These are phyloP conservation scores for Gracilaria domingensis DNA, from an alignment of 23 red algal species.

Conservation along the genomic window DNA sequence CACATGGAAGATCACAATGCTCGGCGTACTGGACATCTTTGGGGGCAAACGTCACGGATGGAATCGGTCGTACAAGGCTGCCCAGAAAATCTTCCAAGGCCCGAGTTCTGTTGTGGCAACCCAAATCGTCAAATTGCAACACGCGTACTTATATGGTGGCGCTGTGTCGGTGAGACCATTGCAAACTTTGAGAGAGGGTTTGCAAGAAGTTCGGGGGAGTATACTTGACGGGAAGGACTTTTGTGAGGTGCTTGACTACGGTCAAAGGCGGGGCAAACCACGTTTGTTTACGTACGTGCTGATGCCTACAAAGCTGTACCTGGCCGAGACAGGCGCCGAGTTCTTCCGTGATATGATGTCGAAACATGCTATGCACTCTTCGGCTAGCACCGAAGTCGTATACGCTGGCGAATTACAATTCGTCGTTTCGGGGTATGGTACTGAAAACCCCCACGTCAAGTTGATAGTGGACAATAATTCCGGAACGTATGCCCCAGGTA, in stretches of 20 bases:
- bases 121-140: constrained; percentile 57
- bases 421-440: constrained; percentile 12
- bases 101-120: constrained; percentile 9
- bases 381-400: constrained; percentile 60
- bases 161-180: constrained; percentile 35
- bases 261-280: constrained; percentile 57
- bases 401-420: constrained; percentile 74
- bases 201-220: constrained; percentile 44
- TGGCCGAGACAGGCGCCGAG: constrained; percentile 74
- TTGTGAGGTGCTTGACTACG: constrained; percentile 64
- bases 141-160: constrained; percentile 67
- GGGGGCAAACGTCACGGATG: constrained; percentile 44
- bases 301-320: constrained; percentile 40
- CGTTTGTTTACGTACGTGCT: constrained; percentile 78
- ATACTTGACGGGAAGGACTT: constrained; percentile 56
- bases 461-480: constrained; percentile 72
- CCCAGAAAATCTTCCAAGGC: constrained; percentile 71
- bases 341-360: constrained; percentile 73
- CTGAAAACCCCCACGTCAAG: constrained; percentile 15
- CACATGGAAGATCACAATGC: constrained; percentile 71
- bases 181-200: constrained; percentile 27
- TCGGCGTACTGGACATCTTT: constrained; percentile 50
- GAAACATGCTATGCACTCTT: constrained; percentile 72
- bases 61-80: constrained; percentile 60
- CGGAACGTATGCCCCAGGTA: constrained; percentile 67